Conservation (phyloP, 495 filamentous ascomycete species). For the Neurospora tetraspora region DNA sequence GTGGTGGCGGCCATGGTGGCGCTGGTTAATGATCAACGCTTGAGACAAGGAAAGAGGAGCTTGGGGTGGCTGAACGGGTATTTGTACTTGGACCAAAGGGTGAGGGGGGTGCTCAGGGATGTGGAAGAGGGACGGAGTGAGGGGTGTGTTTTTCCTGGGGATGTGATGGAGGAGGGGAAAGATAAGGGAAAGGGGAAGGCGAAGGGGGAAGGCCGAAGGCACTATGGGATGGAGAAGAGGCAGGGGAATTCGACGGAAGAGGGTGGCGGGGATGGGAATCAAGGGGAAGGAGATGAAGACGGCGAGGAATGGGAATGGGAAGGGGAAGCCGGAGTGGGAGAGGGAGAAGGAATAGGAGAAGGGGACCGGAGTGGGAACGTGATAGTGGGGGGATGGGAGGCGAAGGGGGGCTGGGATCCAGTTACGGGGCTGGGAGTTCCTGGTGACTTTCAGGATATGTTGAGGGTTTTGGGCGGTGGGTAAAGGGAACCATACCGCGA, state of each 20-base stretch:
- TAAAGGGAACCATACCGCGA: background rate
- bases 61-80: slow-evolving; percentile 31
- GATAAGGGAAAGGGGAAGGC: background rate
- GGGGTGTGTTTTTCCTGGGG: slow-evolving; percentile 23
- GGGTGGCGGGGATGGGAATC: background rate
- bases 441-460: background rate
- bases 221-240: fast-evolving
- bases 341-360: background rate
- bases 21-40: slow-evolving; percentile 29
- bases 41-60: slow-evolving; percentile 27
- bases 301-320: background rate
- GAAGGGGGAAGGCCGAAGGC: background rate
- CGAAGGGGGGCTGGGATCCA: background rate
- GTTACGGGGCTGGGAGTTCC: background rate
- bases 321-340: background rate
- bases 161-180: background rate
- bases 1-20: slow-evolving; percentile 32
- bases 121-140: slow-evolving; percentile 23
- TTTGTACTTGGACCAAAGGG: slow-evolving; percentile 18
- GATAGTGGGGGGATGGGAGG: background rate
- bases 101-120: slow-evolving; percentile 21
- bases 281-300: background rate
- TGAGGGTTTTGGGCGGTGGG: background rate
- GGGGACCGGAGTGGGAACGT: background rate
- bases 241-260: background rate